Evolutionary conservation across 306 rosid genomes (phyloP).

Genomic region (Albizia julibrissin): DNA sequence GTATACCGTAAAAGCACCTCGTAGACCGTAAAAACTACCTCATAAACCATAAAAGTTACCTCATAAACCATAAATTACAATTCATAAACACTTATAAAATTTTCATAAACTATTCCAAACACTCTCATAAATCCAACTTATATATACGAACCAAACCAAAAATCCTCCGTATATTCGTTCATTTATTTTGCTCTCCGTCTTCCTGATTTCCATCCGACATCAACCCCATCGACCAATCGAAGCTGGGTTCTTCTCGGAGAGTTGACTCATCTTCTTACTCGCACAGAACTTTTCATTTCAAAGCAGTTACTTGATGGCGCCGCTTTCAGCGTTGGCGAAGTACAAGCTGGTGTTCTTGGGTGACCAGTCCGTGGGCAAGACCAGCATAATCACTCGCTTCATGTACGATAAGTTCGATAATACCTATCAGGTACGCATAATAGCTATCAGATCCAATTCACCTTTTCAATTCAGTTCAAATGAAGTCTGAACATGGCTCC

Average conservation of each 20-base stretch:
- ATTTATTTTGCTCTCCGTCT: background rate
- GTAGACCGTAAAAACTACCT: no score
- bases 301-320: conserved; percentile 40
- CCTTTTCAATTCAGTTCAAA: background rate
- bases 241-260: conserved; percentile 27
- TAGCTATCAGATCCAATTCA: conserved; percentile 39
- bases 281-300: background rate
- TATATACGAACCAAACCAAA: no score
- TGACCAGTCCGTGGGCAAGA: conserved; percentile 59
- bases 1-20: no score
- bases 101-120: no score
- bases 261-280: conserved; percentile 13
- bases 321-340: conserved; percentile 57
- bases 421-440: conserved; percentile 46
- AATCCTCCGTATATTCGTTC: no score
- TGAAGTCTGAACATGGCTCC: background rate
- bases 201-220: background rate
- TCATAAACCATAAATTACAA: no score
- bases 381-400: conserved; percentile 63
- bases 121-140: no score
- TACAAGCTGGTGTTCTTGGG: conserved; percentile 61
- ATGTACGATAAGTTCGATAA: conserved; percentile 58
- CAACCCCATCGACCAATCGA: conserved; percentile 15
- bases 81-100: no score
- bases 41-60: no score